phyloP scores from a whole-genome alignment of 352 stramenopile species.

The Thraustochytrium striatum region DNA sequence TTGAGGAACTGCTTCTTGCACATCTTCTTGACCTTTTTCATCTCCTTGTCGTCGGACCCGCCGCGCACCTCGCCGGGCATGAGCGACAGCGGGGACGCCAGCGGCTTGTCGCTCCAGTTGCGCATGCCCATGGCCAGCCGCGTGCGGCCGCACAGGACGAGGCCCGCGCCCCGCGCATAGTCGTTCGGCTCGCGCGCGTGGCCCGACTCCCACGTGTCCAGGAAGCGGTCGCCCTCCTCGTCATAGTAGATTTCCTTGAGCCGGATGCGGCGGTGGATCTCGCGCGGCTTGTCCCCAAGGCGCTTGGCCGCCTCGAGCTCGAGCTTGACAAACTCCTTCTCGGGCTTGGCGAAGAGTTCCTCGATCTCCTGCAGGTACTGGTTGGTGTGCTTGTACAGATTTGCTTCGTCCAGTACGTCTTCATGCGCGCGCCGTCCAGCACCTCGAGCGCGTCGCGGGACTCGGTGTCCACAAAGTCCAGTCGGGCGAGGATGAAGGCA shows the following conservation, averaged over 20 bases:
- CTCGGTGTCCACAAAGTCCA: slow-evolving; percentile 21
- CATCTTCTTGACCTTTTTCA: slow-evolving; percentile 38
- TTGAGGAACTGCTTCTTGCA: slow-evolving; percentile 40
- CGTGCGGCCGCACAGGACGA: slow-evolving; percentile 20
- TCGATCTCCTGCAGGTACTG: slow-evolving; percentile 11
- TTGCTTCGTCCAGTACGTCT: slow-evolving; percentile 9
- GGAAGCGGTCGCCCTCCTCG: background rate
- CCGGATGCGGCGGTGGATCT: slow-evolving; percentile 61
- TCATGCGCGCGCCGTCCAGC: slow-evolving; percentile 24
- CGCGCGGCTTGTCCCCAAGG: slow-evolving; percentile 56
- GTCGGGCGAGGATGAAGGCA: slow-evolving; percentile 27
- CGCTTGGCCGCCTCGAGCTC: slow-evolving; percentile 58
- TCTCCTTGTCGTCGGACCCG: slow-evolving; percentile 5
- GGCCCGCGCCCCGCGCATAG: slow-evolving; percentile 5
- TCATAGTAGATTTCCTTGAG: slow-evolving; percentile 61
- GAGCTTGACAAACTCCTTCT: slow-evolving; percentile 52
- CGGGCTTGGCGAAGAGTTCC: slow-evolving; percentile 7
- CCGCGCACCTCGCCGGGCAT: slow-evolving; percentile 22
- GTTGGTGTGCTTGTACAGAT: slow-evolving; percentile 41
- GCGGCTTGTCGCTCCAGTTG: slow-evolving; percentile 38
- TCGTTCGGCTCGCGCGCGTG: slow-evolving; percentile 14
- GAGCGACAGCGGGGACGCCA: slow-evolving; percentile 24
- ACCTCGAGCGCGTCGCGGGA: slow-evolving; percentile 25
- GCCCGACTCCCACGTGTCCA: slow-evolving; percentile 6
- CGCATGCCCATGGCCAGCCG: background rate